Evolutionary conservation across 352 stramenopile genomes (phyloP).

Genomic region (Phytophthora citrophthora): DNA sequence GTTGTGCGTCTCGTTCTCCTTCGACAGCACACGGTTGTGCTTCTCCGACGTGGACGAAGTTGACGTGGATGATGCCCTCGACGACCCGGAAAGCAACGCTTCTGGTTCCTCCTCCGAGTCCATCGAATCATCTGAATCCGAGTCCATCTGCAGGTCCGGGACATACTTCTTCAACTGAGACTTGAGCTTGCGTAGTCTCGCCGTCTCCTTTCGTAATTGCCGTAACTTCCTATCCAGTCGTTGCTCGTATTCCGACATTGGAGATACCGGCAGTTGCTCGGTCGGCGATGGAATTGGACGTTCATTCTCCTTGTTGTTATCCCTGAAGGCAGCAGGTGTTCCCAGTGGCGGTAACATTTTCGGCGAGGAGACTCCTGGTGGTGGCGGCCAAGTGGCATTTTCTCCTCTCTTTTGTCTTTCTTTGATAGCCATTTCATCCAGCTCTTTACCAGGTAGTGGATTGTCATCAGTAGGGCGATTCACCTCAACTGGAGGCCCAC

Average conservation of each 20-base stretch:
- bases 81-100: constrained; percentile 20
- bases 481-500: constrained; percentile 28
- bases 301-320: constrained; percentile 3
- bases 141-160: constrained; percentile 49
- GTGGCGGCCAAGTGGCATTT: constrained; percentile 33
- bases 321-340: constrained; percentile 12
- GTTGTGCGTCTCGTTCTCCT: constrained; percentile 17
- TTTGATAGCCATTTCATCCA: constrained; percentile 21
- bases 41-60: constrained; percentile 13
- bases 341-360: constrained; percentile 35
- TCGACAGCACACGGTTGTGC: constrained; percentile 5
- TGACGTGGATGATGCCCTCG: constrained; percentile 24
- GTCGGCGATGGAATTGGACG: not conserved
- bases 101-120: constrained; percentile 38
- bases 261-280: constrained; percentile 26
- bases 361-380: constrained; percentile 25
- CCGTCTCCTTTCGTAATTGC: constrained; percentile 49
- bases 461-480: constrained; percentile 11
- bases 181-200: constrained; percentile 43
- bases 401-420: constrained; percentile 20
- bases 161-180: constrained; percentile 59
- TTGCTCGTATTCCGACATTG: constrained; percentile 44
- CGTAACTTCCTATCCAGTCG: constrained; percentile 55
- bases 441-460: constrained; percentile 13
- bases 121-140: constrained; percentile 49